These are phyloP conservation scores for Pythium diclinum DNA, from an alignment of 352 stramenopile species.

Conservation along the genomic window DNA sequence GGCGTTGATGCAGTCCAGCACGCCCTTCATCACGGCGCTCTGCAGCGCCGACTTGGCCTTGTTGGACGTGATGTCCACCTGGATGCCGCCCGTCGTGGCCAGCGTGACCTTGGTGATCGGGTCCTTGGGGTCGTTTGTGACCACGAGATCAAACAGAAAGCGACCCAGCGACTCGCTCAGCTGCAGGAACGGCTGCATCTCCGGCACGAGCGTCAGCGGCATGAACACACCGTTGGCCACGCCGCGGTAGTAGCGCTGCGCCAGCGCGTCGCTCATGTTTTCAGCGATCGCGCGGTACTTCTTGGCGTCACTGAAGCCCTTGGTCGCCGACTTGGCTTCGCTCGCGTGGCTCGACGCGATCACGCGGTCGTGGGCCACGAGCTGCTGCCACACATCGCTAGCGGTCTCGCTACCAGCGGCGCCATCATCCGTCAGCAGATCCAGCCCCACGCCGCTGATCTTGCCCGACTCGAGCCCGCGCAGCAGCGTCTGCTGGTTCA, in stretches of 20 bases:
- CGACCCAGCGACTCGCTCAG: slow-evolving; percentile 67
- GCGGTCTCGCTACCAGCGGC: slow-evolving; percentile 24
- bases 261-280: slow-evolving; percentile 73
- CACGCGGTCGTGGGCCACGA: slow-evolving; percentile 87
- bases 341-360: slow-evolving; percentile 83
- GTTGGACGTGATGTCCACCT: slow-evolving; percentile 76
- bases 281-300: slow-evolving; percentile 77
- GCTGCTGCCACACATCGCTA: slow-evolving; percentile 41
- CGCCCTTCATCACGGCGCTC: slow-evolving; percentile 69
- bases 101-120: slow-evolving; percentile 63
- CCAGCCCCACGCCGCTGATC: slow-evolving; percentile 82
- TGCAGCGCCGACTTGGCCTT: slow-evolving; percentile 71
- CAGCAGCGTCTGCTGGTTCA: slow-evolving; percentile 81
- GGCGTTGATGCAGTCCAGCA: slow-evolving; percentile 56
- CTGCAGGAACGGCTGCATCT: slow-evolving; percentile 81
- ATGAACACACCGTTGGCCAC: slow-evolving; percentile 86
- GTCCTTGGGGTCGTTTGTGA: slow-evolving; percentile 64
- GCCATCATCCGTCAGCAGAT: slow-evolving; percentile 48
- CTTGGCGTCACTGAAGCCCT: slow-evolving; percentile 47
- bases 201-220: slow-evolving; percentile 64
- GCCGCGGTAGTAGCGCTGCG: slow-evolving; percentile 65
- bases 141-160: slow-evolving; percentile 64
- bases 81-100: slow-evolving; percentile 54
- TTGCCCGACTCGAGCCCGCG: slow-evolving; percentile 62
- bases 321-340: slow-evolving; percentile 82